Base-by-base conservation (phyloP, 2,329 filamentous ascomycete species). In the Aspergillus pseudoviridinutans region DNA sequence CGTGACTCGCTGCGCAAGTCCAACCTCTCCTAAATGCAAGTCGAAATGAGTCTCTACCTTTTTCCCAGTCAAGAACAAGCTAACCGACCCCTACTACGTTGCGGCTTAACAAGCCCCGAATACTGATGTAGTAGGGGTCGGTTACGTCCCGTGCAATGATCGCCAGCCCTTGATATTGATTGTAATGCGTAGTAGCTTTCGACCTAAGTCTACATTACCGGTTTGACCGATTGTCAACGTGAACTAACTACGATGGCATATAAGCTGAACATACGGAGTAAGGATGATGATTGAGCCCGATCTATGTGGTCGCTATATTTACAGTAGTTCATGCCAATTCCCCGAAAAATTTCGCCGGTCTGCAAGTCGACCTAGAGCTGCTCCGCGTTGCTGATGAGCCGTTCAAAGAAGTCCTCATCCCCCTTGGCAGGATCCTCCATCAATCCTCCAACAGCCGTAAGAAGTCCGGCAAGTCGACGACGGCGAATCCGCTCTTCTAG, bases 401-500 rank as follows among this genome's bases (percentile, higher is more conserved):
- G 66, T 42, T 71, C 67, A 55, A 75, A 59, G 25, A 73, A 58
- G 5, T 47, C 58, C 20, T 68, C 67, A 32, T 66, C 59, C 7
- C 24, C 61, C 50, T 25, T 49, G 46, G 24, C 52, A 17, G 58
- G 52, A 20, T 54, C 60, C 9, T 58, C 54, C 44, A 73, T 60
- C 38, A 74, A 58, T 8, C 63, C 67, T 32, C 66, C 66, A 60
- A 78, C 65, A 51, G 67, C 59, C 35, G 56, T 64, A 8, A 64
- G 59, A 52, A 76, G 61, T 28, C 69, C 70, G 42, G 63, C 78
- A 46, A 95, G 70, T 59, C 85, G 84, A 60, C 87, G 85, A 60
- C 78, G 78, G 63, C 80, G 84, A 65, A 92, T 85, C 63, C 87
- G 83, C 53, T 86, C 82, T 76, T 99, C 94, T 74, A 99, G 77